phyloP scores from a whole-genome alignment of 208 protist species.

The Crithidia bombi region DNA sequence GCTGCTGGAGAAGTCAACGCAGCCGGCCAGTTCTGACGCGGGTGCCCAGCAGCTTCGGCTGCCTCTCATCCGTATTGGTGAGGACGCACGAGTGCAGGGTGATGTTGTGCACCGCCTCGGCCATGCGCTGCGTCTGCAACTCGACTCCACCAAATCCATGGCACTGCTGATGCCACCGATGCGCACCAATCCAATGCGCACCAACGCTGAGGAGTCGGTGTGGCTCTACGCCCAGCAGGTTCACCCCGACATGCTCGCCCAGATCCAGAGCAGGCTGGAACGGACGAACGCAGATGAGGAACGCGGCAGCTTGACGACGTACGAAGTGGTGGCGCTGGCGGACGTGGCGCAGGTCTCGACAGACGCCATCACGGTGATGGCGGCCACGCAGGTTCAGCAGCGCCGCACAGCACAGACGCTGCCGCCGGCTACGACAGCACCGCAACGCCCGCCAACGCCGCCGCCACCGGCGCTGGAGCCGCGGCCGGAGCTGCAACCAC shows the following conservation, averaged over 20 bases:
- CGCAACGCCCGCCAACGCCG: constrained; percentile 84
- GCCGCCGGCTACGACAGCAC: constrained; percentile 58
- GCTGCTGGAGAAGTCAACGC: constrained; percentile 61
- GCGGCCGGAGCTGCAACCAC: constrained; percentile 78
- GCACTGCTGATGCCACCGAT: constrained; percentile 58
- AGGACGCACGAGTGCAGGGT: constrained; percentile 54
- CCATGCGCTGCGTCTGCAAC: constrained; percentile 54
- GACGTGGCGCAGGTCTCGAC: constrained; percentile 42
- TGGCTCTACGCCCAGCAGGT: constrained; percentile 78
- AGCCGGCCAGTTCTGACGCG: constrained; percentile 42
- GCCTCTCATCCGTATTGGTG: constrained; percentile 50
- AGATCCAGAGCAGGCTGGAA: constrained; percentile 54
- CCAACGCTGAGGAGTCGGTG: constrained; percentile 67
- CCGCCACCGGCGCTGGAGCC: constrained; percentile 70
- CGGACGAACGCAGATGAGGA: constrained; percentile 17
- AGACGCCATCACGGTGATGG: constrained; percentile 76
- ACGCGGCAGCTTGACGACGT: constrained; percentile 35
- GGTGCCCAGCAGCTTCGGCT: constrained; percentile 57
- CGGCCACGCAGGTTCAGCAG: constrained; percentile 40
- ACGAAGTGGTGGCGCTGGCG: constrained; percentile 59
- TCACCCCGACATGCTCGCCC: constrained; percentile 61
- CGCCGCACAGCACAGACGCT: constrained; percentile 43
- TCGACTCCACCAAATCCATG: constrained; percentile 39
- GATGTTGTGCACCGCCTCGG: constrained; percentile 49
- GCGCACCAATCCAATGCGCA: constrained; percentile 52